Conservation (phyloP, 106 monocot species). For the Allium sativum region DNA sequence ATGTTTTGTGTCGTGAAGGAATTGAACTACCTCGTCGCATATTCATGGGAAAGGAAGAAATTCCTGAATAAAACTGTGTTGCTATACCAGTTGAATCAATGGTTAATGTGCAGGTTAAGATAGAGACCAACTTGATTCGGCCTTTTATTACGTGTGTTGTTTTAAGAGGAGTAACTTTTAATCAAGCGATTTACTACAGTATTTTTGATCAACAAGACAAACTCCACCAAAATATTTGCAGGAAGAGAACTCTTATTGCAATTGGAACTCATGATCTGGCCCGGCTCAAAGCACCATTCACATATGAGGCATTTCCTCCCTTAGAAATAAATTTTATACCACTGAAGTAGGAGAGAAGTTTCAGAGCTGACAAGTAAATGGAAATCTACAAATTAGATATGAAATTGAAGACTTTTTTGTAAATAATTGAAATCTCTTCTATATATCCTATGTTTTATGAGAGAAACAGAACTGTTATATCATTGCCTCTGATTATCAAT, state of each 20-base stretch:
- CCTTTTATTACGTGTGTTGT: slow-evolving; percentile 86
- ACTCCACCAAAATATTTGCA: slow-evolving; percentile 90
- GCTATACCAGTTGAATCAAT: slow-evolving; percentile 30
- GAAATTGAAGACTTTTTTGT: slow-evolving; percentile 92
- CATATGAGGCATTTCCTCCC: slow-evolving; percentile 82
- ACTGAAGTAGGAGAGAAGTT: slow-evolving; percentile 77
- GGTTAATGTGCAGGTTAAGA: slow-evolving; percentile 66
- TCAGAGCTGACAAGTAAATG: slow-evolving; percentile 86
- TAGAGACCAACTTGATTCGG: slow-evolving; percentile 69
- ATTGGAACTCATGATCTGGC: slow-evolving; percentile 98
- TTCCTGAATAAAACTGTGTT: slow-evolving; percentile 44
- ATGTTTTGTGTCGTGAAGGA: slow-evolving; percentile 84
- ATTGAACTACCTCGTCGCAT: slow-evolving; percentile 77
- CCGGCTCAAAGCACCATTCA: slow-evolving; percentile 60
- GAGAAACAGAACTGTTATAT: slow-evolving; percentile 65
- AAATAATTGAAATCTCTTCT: slow-evolving; percentile 80
- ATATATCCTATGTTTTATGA: slow-evolving; percentile 96
- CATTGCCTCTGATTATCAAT: slow-evolving; percentile 96
- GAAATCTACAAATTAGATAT: slow-evolving; percentile 86
- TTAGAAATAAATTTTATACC: slow-evolving; percentile 67
- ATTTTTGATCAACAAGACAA: slow-evolving; percentile 96
- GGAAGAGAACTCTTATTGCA: slow-evolving; percentile 88
- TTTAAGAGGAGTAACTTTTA: slow-evolving; percentile 70
- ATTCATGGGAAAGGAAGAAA: slow-evolving; percentile 52
- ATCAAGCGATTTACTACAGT: slow-evolving; percentile 78